Percentiles rank a stretch among this genome's conserved stretches.
These are phyloP conservation scores for Hysterium pulicare DNA, from an alignment of 2,329 filamentous ascomycete species.

Conservation along the genomic window DNA sequence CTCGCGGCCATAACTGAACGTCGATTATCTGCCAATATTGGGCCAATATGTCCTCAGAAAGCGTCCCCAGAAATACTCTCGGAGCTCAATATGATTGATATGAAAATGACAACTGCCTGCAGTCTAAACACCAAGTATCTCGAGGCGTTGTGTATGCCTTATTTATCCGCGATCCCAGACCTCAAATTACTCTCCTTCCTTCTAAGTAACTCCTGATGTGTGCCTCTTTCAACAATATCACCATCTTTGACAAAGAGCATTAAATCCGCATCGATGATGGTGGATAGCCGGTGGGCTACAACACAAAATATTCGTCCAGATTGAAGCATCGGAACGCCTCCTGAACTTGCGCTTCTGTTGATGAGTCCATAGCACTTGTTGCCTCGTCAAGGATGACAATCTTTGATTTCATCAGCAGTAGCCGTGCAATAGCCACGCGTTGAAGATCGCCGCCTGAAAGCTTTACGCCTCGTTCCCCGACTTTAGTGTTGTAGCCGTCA, in stretches of 20 bases:
- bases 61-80: no score
- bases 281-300: slow-evolving; percentile 72
- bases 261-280: slow-evolving; percentile 76
- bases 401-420: slow-evolving; percentile 71
- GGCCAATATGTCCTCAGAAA: no score
- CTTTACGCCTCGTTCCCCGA: slow-evolving; percentile 19
- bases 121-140: no score
- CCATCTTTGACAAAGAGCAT: slow-evolving; percentile 72
- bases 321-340: slow-evolving; percentile 44
- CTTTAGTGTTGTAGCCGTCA: slow-evolving; percentile 16
- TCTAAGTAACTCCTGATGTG: slow-evolving; percentile 68
- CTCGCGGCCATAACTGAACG: no score
- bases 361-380: slow-evolving; percentile 75
- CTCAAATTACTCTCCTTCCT: slow-evolving; percentile 67
- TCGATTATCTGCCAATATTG: no score
- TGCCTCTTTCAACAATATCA: slow-evolving; percentile 70
- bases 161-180: slow-evolving; percentile 92
- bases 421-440: slow-evolving; percentile 62
- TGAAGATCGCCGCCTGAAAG: slow-evolving; percentile 62
- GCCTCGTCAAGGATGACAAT: slow-evolving; percentile 79
- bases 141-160: no score
- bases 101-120: no score
- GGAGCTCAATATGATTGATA: no score
- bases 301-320: slow-evolving; percentile 58
- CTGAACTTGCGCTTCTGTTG: slow-evolving; percentile 61